A percentile compares a stretch with the other conserved stretches of the same genome.
Conservation (phyloP, 2,329 filamentous ascomycete genomes). For the Botrytis sinoallii region DNA sequence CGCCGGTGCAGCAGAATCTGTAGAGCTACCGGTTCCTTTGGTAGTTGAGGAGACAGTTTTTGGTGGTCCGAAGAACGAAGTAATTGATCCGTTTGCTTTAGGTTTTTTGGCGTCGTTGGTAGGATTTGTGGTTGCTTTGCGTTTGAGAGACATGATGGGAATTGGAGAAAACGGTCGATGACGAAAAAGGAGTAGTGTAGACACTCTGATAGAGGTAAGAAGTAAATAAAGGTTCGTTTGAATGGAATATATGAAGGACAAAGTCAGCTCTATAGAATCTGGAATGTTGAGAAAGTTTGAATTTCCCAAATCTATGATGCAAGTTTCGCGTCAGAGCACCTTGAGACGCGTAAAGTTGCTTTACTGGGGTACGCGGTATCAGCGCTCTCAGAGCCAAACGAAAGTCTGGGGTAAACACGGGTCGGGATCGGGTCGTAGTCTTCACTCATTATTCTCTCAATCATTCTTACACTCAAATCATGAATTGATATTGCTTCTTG, state of each 20-base stretch:
- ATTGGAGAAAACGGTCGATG: slow-evolving; percentile 14
- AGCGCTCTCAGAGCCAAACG: background rate
- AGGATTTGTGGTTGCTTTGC: slow-evolving; percentile 56
- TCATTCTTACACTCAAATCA: background rate
- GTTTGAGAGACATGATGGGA: slow-evolving; percentile 52
- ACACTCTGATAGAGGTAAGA: slow-evolving; percentile 23
- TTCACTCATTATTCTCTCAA: background rate
- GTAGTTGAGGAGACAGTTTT: slow-evolving; percentile 27
- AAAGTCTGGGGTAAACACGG: background rate
- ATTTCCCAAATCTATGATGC: background rate
- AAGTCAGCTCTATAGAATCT: slow-evolving; percentile 8
- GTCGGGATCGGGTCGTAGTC: background rate
- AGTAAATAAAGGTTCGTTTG: background rate
- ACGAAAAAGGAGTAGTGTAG: slow-evolving; percentile 23
- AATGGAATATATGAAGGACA: background rate
- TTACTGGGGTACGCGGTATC: slow-evolving; percentile 18
- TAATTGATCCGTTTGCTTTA: slow-evolving; percentile 75
- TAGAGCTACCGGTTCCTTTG: slow-evolving; percentile 36
- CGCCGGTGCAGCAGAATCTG: slow-evolving; percentile 24
- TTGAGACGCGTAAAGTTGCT: slow-evolving; percentile 12
- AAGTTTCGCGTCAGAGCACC: background rate
- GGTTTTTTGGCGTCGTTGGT: slow-evolving; percentile 62
- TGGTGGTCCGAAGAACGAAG: slow-evolving; percentile 78
- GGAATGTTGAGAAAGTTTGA: background rate
- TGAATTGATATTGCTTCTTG: background rate